Evolutionary conservation across 2,329 filamentous ascomycete genomes (phyloP), one percentile per base, ranked within the genome.

Genomic region (Dissoconium aciculare): DNA sequence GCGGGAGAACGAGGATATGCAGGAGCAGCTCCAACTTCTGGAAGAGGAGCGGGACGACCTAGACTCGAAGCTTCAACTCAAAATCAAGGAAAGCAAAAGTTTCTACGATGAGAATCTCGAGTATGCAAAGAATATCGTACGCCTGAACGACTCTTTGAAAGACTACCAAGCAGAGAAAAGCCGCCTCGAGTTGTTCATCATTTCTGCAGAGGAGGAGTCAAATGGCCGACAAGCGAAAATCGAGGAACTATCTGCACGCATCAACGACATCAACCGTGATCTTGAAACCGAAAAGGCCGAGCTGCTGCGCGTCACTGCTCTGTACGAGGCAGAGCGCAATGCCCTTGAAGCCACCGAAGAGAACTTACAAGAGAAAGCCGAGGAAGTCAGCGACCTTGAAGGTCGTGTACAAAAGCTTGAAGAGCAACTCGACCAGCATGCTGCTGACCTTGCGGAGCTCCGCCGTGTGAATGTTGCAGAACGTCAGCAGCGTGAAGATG

Each of bases 401-500:
- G 39, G 46, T 8, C 52, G 51, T 32, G 48, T 58, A 12, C 47
- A 46, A 17, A 40, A 41, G 13, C 38, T 55, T 5, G 50, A 57
- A 32, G 40, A 45, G 4, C 42, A 50, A 29, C 37, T 56, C 3
- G 34, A 45, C 9, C 40, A 46, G 15, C 34, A 54, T 11, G 45
- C 37, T 11, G 37, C 30, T 8, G 47, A 62, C 36, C 41, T 63
- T 16, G 51, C 46, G 5, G 47, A 53, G 5, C 47, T 58, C 14
- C 55, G 52, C 12, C 37, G 43, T 4, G 46, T 56, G 13, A 51
- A 58, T 19, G 53, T 55, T 8, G 43, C 51, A n/a, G 59, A 63
- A 44, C 55, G 52, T 14, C 41, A 37, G 4, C 58, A 64, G 41
- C 59, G 57, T 16, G 56, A 63, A 35, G 47, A 52, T 12, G 59